Conservation (phyloP, 1,284 basidiomycete species). For the Amylostereum areolatum region DNA sequence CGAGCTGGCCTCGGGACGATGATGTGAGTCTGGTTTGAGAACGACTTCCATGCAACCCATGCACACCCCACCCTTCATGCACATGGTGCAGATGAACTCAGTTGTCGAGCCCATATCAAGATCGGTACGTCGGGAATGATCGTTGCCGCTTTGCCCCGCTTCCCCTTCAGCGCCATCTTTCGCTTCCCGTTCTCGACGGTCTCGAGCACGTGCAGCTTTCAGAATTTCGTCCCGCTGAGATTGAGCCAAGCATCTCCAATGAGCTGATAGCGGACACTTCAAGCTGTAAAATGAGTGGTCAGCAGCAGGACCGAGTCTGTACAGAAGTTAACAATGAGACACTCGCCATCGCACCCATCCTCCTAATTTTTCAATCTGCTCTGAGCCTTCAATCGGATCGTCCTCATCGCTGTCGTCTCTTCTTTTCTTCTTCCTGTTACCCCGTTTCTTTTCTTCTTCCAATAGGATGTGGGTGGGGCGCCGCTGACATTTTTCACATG, state of each 20-base stretch:
- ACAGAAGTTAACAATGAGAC: not conserved
- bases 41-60: constrained; percentile 66
- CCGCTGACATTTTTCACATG: constrained; percentile 68
- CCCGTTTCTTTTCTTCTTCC: constrained; percentile 30
- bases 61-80: constrained; percentile 70
- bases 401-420: constrained; percentile 43
- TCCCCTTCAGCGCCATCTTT: constrained; percentile 13
- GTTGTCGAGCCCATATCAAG: constrained; percentile 60
- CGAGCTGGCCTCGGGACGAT: constrained; percentile 20
- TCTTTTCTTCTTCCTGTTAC: constrained; percentile 37
- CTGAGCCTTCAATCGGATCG: constrained; percentile 53
- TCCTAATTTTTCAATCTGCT: constrained; percentile 49
- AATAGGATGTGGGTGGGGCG: constrained; percentile 53
- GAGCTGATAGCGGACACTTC: constrained; percentile 70
- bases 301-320: constrained; percentile 15
- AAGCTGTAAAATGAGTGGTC: constrained; percentile 36
- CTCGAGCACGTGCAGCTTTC: constrained; percentile 51
- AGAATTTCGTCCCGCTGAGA: constrained; percentile 70
- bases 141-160: constrained; percentile 4
- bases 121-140: constrained; percentile 27
- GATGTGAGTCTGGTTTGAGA: constrained; percentile 35
- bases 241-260: constrained; percentile 73
- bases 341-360: constrained; percentile 84
- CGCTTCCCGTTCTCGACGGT: constrained; percentile 34
- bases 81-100: constrained; percentile 75